phyloP scores from a whole-genome alignment of 441 rosid genomes.

The Heliophila coronopifolia region DNA sequence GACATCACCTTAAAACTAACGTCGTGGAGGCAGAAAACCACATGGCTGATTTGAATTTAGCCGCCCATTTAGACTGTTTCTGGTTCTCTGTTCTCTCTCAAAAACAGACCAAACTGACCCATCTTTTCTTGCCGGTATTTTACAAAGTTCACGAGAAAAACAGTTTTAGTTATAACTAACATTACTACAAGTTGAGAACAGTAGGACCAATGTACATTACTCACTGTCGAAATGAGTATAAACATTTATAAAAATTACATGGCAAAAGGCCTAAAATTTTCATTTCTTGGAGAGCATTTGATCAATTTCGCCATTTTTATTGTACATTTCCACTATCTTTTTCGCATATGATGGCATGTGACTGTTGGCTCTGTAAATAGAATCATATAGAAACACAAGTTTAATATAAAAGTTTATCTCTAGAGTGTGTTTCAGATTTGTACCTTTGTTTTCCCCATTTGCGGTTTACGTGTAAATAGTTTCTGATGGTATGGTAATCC shows the following conservation, averaged over 20 bases:
- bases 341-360: conserved; percentile 84
- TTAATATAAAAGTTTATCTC: not conserved
- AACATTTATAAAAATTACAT: conserved; percentile 18
- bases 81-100: conserved; percentile 3
- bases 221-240: not conserved
- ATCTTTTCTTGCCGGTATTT: conserved; percentile 37
- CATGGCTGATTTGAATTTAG: conserved; percentile 21
- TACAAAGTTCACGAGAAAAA: conserved; percentile 5
- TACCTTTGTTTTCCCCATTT: conserved; percentile 87
- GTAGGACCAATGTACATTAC: conserved; percentile 29
- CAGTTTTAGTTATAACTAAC: conserved; percentile 17
- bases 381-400: not conserved
- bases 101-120: conserved; percentile 34
- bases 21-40: conserved; percentile 21
- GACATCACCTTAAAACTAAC: conserved; percentile 41
- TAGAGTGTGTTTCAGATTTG: conserved; percentile 1
- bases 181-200: conserved; percentile 25
- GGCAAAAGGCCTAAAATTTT: conserved; percentile 14
- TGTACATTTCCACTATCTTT: conserved; percentile 72
- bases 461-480: conserved; percentile 68
- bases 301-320: conserved; percentile 67
- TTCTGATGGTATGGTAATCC: conserved; percentile 92
- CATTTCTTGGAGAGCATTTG: conserved; percentile 56
- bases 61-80: conserved; percentile 27
- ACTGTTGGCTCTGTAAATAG: conserved; percentile 51